phyloP scores from a whole-genome alignment of 2,329 filamentous ascomycete species.

The Hypoxylon sp. region DNA sequence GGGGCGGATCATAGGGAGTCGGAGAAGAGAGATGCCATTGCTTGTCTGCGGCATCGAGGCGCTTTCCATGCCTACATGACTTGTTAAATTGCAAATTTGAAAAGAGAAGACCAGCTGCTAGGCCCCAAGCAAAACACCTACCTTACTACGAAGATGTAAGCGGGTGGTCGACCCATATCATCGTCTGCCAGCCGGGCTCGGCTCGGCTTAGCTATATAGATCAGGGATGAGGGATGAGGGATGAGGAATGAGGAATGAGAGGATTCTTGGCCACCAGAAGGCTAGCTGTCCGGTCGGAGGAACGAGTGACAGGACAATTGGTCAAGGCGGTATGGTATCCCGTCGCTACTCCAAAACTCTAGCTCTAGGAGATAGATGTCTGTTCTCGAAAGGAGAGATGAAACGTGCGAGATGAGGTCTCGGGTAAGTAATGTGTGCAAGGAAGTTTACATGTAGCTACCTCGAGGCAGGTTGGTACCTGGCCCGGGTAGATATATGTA shows the following conservation, averaged over 20 bases:
- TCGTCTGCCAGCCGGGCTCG: slow-evolving; percentile 10
- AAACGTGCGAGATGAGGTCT: not conserved
- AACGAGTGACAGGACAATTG: too few relatives aligned
- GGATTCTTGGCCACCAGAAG: not conserved
- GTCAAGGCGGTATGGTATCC: too few relatives aligned
- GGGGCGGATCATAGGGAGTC: slow-evolving; percentile 92
- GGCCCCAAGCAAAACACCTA: slow-evolving; percentile 39
- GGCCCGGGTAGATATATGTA: not conserved
- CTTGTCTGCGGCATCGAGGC: slow-evolving; percentile 93
- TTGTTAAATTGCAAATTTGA: slow-evolving; percentile 15
- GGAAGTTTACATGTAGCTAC: too few relatives aligned
- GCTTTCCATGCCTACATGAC: slow-evolving; percentile 78
- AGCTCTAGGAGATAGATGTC: not conserved
- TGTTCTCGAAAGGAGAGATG: not conserved
- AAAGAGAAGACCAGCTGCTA: not conserved
- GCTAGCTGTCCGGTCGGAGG: not conserved
- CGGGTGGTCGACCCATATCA: slow-evolving; percentile 57
- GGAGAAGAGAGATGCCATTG: slow-evolving; percentile 94
- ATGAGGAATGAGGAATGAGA: not conserved
- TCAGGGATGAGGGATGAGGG: not conserved
- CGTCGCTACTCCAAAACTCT: too few relatives aligned
- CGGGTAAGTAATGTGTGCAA: not conserved
- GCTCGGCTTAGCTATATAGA: slow-evolving; percentile 1
- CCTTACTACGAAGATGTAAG: slow-evolving; percentile 61
- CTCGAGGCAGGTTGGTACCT: too few relatives aligned